Conservation (phyloP, 805 yeast genomes). For the Starmera caribaea region DNA sequence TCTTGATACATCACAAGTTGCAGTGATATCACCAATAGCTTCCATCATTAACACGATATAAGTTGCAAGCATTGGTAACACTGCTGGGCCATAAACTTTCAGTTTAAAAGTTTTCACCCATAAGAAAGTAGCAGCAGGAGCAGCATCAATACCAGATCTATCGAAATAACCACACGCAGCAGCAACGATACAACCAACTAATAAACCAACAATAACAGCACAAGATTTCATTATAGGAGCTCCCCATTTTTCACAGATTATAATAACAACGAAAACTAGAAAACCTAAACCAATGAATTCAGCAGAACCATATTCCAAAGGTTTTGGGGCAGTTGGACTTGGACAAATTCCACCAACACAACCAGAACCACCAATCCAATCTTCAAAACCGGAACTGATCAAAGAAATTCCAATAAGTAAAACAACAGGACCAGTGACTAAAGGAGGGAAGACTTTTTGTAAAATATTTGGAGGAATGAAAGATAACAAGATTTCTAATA, state of each 20-base stretch:
- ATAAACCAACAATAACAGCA: conserved; percentile 78
- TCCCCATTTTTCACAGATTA: conserved; percentile 78
- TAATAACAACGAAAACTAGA: conserved; percentile 64
- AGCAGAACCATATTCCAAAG: conserved; percentile 76
- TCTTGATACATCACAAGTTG: conserved; percentile 86
- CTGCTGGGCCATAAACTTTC: conserved; percentile 73
- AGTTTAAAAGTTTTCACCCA: conserved; percentile 85
- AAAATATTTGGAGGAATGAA: conserved; percentile 67
- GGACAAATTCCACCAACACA: conserved; percentile 44
- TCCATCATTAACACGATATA: conserved; percentile 83
- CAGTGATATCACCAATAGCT: conserved; percentile 91
- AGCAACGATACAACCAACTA: conserved; percentile 86
- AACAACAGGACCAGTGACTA: conserved; percentile 92
- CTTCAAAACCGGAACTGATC: conserved; percentile 63
- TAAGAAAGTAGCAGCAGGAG: conserved; percentile 76
- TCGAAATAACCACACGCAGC: conserved; percentile 83
- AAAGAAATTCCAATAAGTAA: conserved; percentile 69
- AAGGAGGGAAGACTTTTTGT: conserved; percentile 74
- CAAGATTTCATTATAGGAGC: conserved; percentile 92
- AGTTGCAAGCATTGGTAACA: conserved; percentile 77
- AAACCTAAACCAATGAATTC: conserved; percentile 83
- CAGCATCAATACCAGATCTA: conserved; percentile 43
- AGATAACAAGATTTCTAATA: conserved; percentile 62
- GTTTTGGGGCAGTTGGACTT: conserved; percentile 39
- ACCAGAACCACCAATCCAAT: conserved; percentile 84